Evolutionary conservation across 495 filamentous ascomycete genomes (phyloP).

Genomic region (Penicillium paxilli): DNA sequence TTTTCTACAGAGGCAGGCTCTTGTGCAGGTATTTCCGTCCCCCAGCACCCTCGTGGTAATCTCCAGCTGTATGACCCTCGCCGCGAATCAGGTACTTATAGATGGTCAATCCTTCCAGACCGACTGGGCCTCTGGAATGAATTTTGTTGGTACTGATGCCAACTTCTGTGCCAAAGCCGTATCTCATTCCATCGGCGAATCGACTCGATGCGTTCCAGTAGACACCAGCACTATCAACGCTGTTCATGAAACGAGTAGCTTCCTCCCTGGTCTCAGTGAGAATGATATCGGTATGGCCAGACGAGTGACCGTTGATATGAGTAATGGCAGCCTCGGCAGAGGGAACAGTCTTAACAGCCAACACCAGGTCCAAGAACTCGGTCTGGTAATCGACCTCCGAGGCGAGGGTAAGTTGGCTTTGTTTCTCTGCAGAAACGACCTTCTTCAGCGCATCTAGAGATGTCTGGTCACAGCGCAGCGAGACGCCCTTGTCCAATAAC

Average conservation of each 20-base stretch:
- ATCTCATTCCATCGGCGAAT: constrained; percentile 95
- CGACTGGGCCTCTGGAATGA: constrained; percentile 89
- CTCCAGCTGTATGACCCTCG: constrained; percentile 70
- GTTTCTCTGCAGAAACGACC: constrained; percentile 31
- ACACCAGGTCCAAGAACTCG: constrained; percentile 82
- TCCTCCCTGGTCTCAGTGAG: constrained; percentile 63
- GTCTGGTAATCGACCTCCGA: constrained; percentile 74
- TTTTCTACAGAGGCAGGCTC: constrained; percentile 28
- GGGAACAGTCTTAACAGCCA: constrained; percentile 81
- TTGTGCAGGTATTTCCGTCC: constrained; percentile 37
- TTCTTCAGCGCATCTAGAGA: constrained; percentile 61
- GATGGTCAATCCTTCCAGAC: constrained; percentile 91
- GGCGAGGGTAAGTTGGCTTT: constrained; percentile 60
- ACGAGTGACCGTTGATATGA: constrained; percentile 91
- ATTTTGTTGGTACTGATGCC: constrained; percentile 99
- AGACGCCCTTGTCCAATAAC: constrained; percentile 73
- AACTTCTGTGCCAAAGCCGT: constrained; percentile 96
- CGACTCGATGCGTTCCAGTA: constrained; percentile 97
- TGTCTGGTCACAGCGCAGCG: constrained; percentile 74
- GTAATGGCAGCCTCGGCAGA: constrained; percentile 62
- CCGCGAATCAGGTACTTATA: constrained; percentile 92
- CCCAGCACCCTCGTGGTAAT: constrained; percentile 69
- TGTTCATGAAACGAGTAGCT: constrained; percentile 77
- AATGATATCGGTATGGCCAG: constrained; percentile 94
- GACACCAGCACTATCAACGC: constrained; percentile 86